Evolutionary conservation across 805 yeast species (phyloP).

Genomic region (Ogataea ramenticola): DNA sequence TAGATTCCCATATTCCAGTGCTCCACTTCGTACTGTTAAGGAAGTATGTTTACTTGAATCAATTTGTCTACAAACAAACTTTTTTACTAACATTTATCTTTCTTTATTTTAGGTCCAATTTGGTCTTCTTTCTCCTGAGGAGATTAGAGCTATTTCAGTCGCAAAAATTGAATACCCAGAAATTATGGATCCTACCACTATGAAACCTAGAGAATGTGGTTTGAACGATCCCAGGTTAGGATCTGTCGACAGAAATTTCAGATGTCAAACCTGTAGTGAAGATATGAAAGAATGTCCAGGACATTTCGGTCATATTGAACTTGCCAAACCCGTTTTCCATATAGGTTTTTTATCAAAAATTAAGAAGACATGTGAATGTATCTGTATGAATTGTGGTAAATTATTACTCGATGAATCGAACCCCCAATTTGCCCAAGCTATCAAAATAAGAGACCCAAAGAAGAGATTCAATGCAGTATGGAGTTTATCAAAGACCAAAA

Average conservation of each 20-base stretch:
- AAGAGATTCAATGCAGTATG: conserved; percentile 96
- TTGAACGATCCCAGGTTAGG: conserved; percentile 96
- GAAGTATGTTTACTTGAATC: conserved; percentile 57
- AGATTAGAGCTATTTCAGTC: conserved; percentile 92
- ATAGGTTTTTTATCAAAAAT: conserved; percentile 92
- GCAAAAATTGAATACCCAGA: conserved; percentile 98
- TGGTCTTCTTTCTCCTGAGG: conserved; percentile 97
- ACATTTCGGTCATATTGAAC: conserved; percentile 97
- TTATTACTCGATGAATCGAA: conserved; percentile 78
- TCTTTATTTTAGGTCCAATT: conserved; percentile 62
- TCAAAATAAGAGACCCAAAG: conserved; percentile 86
- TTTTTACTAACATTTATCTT: neutral
- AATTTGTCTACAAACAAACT: too few species aligned
- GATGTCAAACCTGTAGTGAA: conserved; percentile 99
- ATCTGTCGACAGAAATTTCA: conserved; percentile 92
- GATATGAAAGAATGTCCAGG: conserved; percentile 99
- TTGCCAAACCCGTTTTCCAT: conserved; percentile 98
- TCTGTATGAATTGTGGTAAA: conserved; percentile 99
- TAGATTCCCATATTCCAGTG: conserved; percentile 89
- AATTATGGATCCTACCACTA: conserved; percentile 97
- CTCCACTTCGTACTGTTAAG: conserved; percentile 94
- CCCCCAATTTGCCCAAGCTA: conserved; percentile 78
- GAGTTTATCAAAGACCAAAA: conserved; percentile 84
- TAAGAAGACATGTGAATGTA: conserved; percentile 92
- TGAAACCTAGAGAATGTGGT: conserved; percentile 94